These are phyloP conservation scores for Spathaspora gorwiae DNA, from an alignment of 805 yeast species.

Conservation along the genomic window DNA sequence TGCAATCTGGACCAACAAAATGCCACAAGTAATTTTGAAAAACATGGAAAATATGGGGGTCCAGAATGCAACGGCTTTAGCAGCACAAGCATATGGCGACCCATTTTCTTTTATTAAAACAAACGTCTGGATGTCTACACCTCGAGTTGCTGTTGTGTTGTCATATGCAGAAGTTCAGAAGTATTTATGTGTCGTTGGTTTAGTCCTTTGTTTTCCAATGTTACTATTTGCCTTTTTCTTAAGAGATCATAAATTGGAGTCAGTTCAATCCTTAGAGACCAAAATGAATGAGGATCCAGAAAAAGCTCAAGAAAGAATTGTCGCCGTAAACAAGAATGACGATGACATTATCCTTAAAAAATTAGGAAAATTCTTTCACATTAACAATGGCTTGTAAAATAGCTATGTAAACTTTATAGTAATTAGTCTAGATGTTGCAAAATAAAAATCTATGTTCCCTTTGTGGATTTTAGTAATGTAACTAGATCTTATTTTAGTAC, in stretches of 20 bases:
- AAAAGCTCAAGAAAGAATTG: background rate
- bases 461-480: too few species aligned
- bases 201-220: slow-evolving; percentile 46
- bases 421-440: too few species aligned
- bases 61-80: slow-evolving; percentile 14
- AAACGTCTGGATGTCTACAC: slow-evolving; percentile 59
- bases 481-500: too few species aligned
- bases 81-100: slow-evolving; percentile 23
- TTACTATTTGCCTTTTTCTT: slow-evolving; percentile 22
- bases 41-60: slow-evolving; percentile 15
- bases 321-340: slow-evolving; percentile 3
- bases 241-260: slow-evolving; percentile 45
- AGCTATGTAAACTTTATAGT: too few species aligned
- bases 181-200: slow-evolving; percentile 51
- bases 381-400: too few species aligned
- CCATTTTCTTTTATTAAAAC: slow-evolving; percentile 46
- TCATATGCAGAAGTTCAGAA: slow-evolving; percentile 58
- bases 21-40: slow-evolving; percentile 41
- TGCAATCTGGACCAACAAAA: slow-evolving; percentile 62
- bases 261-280: slow-evolving; percentile 23
- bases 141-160: slow-evolving; percentile 50
- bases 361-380: background rate
- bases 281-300: background rate
- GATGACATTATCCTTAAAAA: slow-evolving; percentile 2
- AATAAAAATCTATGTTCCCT: too few species aligned